Percentiles rank a stretch among this genome's conserved stretches.
These are phyloP conservation scores for Boletus rubroflammeus DNA, from an alignment of 768 basidiomycete species.

Conservation along the genomic window DNA sequence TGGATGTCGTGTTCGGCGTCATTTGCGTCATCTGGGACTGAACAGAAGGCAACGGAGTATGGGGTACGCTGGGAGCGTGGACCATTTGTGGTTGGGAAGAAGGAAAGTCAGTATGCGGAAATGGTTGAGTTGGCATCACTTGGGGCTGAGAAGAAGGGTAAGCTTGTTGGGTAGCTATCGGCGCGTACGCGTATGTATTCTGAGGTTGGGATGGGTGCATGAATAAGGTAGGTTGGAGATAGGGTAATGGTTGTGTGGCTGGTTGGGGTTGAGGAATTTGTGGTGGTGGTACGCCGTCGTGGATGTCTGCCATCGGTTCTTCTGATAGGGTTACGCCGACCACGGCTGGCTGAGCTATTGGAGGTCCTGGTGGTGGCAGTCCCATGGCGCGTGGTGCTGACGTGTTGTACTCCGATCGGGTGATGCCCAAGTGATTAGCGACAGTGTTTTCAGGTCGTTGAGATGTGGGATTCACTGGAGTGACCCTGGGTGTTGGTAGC, in stretches of 20 bases:
- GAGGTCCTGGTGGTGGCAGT: neutral
- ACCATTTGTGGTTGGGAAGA: conserved; percentile 15
- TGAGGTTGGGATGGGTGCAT: conserved; percentile 20
- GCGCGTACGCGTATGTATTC: conserved; percentile 10
- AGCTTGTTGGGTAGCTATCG: conserved; percentile 16
- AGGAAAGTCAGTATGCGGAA: conserved; percentile 15
- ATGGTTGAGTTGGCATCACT: conserved; percentile 14
- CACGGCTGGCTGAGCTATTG: neutral
- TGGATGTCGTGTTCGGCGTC: conserved; percentile 5
- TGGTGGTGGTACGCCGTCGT: neutral
- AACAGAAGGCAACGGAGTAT: conserved; percentile 13
- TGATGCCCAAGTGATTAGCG: neutral
- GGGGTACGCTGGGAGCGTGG: conserved; percentile 5
- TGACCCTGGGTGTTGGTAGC: conserved; percentile 59
- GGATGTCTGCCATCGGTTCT: neutral
- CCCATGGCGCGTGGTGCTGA: neutral
- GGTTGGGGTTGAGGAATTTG: conserved; percentile 4
- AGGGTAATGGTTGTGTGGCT: conserved; percentile 8
- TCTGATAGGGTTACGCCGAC: neutral
- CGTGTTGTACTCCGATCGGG: neutral
- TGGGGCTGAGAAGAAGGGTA: conserved; percentile 19
- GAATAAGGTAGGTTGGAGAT: conserved; percentile 11
- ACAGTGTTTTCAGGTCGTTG: conserved; percentile 7
- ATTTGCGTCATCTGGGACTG: conserved; percentile 18
- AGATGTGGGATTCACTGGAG: conserved; percentile 40